phyloP scores from a whole-genome alignment of 2,329 filamentous ascomycete species.

The Sporothrix globosa region DNA sequence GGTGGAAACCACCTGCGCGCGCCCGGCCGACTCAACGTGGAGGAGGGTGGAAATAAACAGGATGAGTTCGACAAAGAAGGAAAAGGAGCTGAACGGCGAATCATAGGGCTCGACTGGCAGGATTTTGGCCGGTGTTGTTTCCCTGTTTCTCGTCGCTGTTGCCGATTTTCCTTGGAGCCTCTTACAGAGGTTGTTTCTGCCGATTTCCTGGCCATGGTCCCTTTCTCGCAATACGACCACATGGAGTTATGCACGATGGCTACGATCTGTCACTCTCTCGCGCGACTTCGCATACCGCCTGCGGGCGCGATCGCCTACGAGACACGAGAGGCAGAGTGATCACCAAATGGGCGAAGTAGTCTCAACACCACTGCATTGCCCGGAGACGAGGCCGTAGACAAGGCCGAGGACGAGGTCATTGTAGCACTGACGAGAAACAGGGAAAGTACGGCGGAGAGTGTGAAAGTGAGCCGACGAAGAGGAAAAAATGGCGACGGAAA shows the following conservation, averaged over 20 bases:
- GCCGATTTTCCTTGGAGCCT: not conserved
- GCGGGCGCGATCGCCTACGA: not conserved
- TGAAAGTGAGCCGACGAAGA: not conserved
- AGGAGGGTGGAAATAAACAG: conserved; percentile 25
- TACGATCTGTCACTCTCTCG: not conserved
- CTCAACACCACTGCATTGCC: not conserved
- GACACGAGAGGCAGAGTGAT: not conserved
- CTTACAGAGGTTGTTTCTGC: not conserved
- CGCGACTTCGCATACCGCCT: not conserved
- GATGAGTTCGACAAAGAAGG: conserved; percentile 6
- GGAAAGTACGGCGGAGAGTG: not conserved
- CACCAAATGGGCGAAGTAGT: not conserved
- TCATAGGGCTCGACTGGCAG: conserved; percentile 26
- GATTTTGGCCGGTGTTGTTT: not conserved
- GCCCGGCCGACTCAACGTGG: not conserved
- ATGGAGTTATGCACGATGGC: not conserved
- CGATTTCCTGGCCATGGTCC: not conserved
- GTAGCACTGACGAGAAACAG: not conserved
- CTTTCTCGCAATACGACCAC: not conserved
- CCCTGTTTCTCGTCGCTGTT: conserved; percentile 1
- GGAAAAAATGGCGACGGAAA: not conserved
- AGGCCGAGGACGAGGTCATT: conserved; percentile 6
- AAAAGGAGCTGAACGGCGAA: conserved; percentile 25
- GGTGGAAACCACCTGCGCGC: not conserved
- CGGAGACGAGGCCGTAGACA: not conserved